Evolutionary conservation across 2,329 filamentous ascomycete genomes (phyloP).

Genomic region (Monilinia polystroma): DNA sequence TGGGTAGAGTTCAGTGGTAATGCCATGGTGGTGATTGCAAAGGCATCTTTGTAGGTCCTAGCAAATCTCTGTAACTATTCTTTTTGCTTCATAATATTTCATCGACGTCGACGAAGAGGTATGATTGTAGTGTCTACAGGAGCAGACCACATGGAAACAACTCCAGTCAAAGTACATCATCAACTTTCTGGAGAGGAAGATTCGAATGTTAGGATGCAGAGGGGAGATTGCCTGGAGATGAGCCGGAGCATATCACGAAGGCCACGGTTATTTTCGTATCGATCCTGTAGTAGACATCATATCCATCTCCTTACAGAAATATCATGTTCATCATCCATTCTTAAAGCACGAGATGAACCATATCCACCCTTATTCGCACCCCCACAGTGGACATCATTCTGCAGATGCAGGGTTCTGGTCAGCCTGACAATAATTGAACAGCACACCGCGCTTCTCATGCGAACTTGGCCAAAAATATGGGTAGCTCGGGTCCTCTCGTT

Average conservation of each 20-base stretch:
- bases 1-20: slow-evolving; percentile 12
- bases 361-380: slow-evolving; percentile 20
- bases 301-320: slow-evolving; percentile 16
- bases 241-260: slow-evolving; percentile 14
- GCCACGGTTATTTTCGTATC: slow-evolving; percentile 18
- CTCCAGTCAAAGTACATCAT: slow-evolving; percentile 15
- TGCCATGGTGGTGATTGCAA: slow-evolving; percentile 9
- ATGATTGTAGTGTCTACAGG: slow-evolving; percentile 15
- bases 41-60: slow-evolving; percentile 10
- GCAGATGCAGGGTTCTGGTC: slow-evolving; percentile 33
- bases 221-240: neutral
- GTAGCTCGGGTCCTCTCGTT: slow-evolving; percentile 27
- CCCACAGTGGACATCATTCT: slow-evolving; percentile 29
- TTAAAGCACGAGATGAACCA: slow-evolving; percentile 20
- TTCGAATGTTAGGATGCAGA: slow-evolving; percentile 1
- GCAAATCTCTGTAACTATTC: slow-evolving; percentile 8
- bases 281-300: slow-evolving; percentile 13
- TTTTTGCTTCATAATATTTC: slow-evolving; percentile 10
- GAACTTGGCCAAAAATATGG: slow-evolving; percentile 26
- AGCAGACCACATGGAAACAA: slow-evolving; percentile 17
- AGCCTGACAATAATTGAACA: slow-evolving; percentile 34
- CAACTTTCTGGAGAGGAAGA: neutral
- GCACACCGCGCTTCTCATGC: slow-evolving; percentile 36
- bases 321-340: slow-evolving; percentile 18
- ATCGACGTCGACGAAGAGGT: slow-evolving; percentile 10